Percentiles rank a stretch among this genome's conserved stretches.
phyloP scores from a whole-genome alignment of 352 stramenopile species.

The Phytophthora macrochlamydospora region DNA sequence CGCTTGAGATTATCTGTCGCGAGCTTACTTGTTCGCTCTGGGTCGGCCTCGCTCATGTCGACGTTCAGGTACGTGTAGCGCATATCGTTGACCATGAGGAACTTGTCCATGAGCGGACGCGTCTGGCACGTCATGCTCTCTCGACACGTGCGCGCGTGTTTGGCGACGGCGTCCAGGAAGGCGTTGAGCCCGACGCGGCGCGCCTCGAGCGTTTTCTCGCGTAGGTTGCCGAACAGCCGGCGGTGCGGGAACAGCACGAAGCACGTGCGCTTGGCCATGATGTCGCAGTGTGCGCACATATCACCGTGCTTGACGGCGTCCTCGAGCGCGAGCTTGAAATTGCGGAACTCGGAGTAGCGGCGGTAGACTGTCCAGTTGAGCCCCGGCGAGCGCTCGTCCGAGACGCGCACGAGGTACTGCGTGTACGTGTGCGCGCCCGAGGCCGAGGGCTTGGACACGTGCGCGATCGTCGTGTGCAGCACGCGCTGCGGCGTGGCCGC shows the following conservation, averaged over 20 bases:
- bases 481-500: slow-evolving; percentile 42
- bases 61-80: slow-evolving; percentile 89
- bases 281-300: slow-evolving; percentile 77
- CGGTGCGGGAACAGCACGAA: slow-evolving; percentile 85
- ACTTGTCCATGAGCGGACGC: slow-evolving; percentile 83
- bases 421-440: slow-evolving; percentile 70
- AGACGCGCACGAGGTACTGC: slow-evolving; percentile 87
- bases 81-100: slow-evolving; percentile 90
- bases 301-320: slow-evolving; percentile 64
- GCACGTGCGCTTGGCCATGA: slow-evolving; percentile 81
- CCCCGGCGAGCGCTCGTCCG: slow-evolving; percentile 69
- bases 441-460: slow-evolving; percentile 70
- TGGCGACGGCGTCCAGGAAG: slow-evolving; percentile 79
- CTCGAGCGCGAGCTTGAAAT: slow-evolving; percentile 68
- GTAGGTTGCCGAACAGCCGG: slow-evolving; percentile 75
- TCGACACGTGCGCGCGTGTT: slow-evolving; percentile 76
- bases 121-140: slow-evolving; percentile 76
- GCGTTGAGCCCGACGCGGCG: slow-evolving; percentile 75
- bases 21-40: slow-evolving; percentile 49
- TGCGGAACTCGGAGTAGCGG: slow-evolving; percentile 86
- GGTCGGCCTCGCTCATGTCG: slow-evolving; percentile 70
- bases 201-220: slow-evolving; percentile 73
- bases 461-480: slow-evolving; percentile 81
- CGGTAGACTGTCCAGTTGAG: slow-evolving; percentile 87
- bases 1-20: slow-evolving; percentile 31